These are phyloP conservation scores for Rhodosporidiobolus sp. DNA, from an alignment of 768 basidiomycete species.

Conservation along the genomic window DNA sequence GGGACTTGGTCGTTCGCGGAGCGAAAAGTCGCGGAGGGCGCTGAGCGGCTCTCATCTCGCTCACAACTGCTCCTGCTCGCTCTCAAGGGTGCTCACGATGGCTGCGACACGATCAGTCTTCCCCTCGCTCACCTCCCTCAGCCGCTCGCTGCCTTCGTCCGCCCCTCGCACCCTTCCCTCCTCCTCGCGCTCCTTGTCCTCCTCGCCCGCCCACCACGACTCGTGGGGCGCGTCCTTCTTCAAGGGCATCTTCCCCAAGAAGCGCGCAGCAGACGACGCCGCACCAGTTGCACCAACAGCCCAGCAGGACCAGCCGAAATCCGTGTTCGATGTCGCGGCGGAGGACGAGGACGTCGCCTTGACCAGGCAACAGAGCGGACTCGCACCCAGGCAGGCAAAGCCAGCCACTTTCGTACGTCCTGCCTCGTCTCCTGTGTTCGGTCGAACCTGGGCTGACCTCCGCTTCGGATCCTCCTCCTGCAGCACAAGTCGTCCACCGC, in stretches of 20 bases:
- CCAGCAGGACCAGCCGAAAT: slow-evolving; percentile 6
- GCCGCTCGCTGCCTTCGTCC: neutral
- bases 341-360: slow-evolving; percentile 29
- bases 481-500: slow-evolving; percentile 92
- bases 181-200: neutral
- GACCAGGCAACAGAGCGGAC: neutral
- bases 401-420: slow-evolving; percentile 26
- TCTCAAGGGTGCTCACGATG: neutral
- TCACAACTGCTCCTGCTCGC: neutral
- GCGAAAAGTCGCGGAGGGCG: too few species aligned
- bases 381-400: slow-evolving; percentile 2
- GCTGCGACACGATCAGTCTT: neutral
- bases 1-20: too few species aligned
- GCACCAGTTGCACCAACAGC: too few species aligned
- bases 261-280: too few species aligned
- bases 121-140: neutral
- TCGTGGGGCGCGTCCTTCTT: neutral
- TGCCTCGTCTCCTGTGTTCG: too few species aligned
- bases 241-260: neutral
- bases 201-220: neutral
- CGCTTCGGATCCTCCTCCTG: neutral
- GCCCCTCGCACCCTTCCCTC: neutral
- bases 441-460: too few species aligned
- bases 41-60: neutral
- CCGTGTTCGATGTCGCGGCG: slow-evolving; percentile 22